These are phyloP conservation scores for Peronospora belbahrii DNA, from an alignment of 352 stramenopile species.

Conservation along the genomic window DNA sequence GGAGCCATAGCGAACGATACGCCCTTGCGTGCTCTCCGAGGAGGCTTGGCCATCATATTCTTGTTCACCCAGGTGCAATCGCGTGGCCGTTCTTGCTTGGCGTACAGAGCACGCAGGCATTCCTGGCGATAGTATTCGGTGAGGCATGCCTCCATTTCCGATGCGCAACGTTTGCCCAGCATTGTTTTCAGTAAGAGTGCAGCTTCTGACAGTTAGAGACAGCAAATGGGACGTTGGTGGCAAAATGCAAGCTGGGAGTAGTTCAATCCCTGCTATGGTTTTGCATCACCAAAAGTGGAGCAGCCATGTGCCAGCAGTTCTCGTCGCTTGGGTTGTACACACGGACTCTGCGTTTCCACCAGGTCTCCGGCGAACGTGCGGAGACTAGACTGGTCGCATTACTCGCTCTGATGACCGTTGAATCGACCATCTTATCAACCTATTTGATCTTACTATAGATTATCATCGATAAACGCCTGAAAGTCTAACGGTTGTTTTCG, in stretches of 20 bases:
- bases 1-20: constrained; percentile 52
- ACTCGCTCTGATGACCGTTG: constrained; percentile 9
- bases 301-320: constrained; percentile 25
- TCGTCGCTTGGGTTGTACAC: constrained; percentile 30
- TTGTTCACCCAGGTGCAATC: constrained; percentile 42
- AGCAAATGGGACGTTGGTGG: constrained; percentile 18
- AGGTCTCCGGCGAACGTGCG: constrained; percentile 36
- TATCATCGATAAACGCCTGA: neutral
- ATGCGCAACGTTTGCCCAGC: constrained; percentile 64
- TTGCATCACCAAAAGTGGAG: no score
- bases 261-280: constrained; percentile 13
- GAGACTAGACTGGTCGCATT: constrained; percentile 23
- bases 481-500: constrained; percentile 10
- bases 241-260: constrained; percentile 40
- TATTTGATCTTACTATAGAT: constrained; percentile 9
- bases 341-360: constrained; percentile 33
- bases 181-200: constrained; percentile 21
- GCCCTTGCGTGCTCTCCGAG: constrained; percentile 36
- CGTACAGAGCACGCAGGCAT: constrained; percentile 69
- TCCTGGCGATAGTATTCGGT: constrained; percentile 82
- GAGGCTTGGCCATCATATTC: constrained; percentile 39
- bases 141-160: constrained; percentile 63
- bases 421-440: constrained; percentile 9
- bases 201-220: constrained; percentile 7
- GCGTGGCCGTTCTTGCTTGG: constrained; percentile 40